Conservation (phyloP, 805 yeast genomes). For the Saccharomyces paradoxus region DNA sequence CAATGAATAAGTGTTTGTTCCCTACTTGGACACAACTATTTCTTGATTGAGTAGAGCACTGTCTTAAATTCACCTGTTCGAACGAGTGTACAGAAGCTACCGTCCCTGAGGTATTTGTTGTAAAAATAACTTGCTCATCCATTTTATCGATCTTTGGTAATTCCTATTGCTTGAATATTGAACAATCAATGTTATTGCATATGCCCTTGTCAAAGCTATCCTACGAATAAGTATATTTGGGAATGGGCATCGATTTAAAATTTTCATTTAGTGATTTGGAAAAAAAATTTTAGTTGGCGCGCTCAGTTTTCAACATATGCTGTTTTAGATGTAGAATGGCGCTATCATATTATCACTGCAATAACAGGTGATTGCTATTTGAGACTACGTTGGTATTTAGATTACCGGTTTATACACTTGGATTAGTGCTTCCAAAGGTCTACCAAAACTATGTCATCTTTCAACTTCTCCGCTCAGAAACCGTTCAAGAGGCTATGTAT, state of each 20-base stretch:
- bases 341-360: not conserved
- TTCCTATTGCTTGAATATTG: not conserved
- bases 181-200: not conserved
- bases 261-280: not conserved
- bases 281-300: not conserved
- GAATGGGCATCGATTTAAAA: not conserved
- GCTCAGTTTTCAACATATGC: not conserved
- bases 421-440: not conserved
- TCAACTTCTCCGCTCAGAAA: too few relatives aligned
- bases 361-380: not conserved
- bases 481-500: too few relatives aligned
- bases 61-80: slow-evolving; percentile 27
- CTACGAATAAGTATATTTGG: not conserved
- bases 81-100: slow-evolving; percentile 24
- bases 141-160: slow-evolving; percentile 1
- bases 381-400: not conserved
- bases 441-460: too few relatives aligned
- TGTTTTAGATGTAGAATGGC: not conserved
- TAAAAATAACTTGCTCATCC: slow-evolving; percentile 28
- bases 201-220: not conserved
- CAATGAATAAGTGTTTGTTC: slow-evolving; percentile 51
- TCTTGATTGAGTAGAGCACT: slow-evolving; percentile 37
- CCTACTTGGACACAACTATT: slow-evolving; percentile 50
- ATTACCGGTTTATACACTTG: not conserved
- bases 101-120: slow-evolving; percentile 24